phyloP scores from a whole-genome alignment of 179 eudicot species.

The Silene coronaria region DNA sequence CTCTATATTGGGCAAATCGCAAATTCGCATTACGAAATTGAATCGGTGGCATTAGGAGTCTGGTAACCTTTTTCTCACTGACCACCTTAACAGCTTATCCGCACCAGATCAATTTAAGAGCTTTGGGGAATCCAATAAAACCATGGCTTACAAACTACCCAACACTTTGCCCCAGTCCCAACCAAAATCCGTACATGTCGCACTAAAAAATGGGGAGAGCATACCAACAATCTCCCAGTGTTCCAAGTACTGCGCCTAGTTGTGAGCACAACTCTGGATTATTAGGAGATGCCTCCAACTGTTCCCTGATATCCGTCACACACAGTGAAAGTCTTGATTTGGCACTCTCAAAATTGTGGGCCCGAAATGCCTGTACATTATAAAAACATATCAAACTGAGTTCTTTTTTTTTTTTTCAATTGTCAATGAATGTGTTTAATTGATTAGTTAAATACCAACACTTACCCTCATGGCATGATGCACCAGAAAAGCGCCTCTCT shows the following conservation, averaged over 20 bases:
- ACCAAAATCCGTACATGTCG: neutral
- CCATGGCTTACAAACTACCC: neutral
- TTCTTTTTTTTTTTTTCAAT: slow-evolving; percentile 3
- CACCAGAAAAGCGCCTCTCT: slow-evolving; percentile 89
- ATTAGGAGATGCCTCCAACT: slow-evolving; percentile 49
- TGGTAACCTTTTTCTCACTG: no score
- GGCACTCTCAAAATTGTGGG: slow-evolving; percentile 84
- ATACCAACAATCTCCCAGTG: slow-evolving; percentile 95
- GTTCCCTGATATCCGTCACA: slow-evolving; percentile 75
- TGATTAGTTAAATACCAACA: slow-evolving; percentile 8
- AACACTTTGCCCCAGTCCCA: no score
- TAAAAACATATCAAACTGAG: neutral
- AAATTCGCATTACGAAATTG: no score
- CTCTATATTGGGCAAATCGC: no score
- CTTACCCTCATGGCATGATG: slow-evolving; percentile 98
- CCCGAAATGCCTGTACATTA: slow-evolving; percentile 71
- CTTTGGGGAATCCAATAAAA: no score
- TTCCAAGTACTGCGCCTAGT: slow-evolving; percentile 88
- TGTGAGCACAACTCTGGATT: slow-evolving; percentile 83
- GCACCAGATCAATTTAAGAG: neutral
- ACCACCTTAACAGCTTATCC: neutral
- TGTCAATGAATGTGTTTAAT: neutral
- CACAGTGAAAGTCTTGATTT: slow-evolving; percentile 82
- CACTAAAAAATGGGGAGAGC: slow-evolving; percentile 20
- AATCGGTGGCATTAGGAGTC: no score